Percentiles rank a stretch among this genome's conserved stretches.
Conservation (phyloP, 139 green algal genomes). For the Chlorella sorokiniana region DNA sequence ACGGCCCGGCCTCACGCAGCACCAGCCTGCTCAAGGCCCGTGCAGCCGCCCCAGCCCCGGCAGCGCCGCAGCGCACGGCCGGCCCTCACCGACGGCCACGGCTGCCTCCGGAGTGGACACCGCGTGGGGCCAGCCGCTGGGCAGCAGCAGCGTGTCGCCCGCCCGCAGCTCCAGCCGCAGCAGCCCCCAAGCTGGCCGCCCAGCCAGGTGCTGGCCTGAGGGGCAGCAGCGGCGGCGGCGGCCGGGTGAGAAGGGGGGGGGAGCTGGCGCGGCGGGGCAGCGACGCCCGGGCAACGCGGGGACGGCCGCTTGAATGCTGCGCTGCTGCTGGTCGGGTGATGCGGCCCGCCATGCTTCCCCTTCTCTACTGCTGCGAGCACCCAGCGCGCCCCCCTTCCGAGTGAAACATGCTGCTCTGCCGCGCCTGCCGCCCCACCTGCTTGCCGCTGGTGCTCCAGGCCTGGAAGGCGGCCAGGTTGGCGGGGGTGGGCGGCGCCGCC, state of each 20-base stretch:
- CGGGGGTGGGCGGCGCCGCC: slow-evolving; percentile 43
- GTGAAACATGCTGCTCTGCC: no score
- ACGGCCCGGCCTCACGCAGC: no score
- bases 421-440: slow-evolving; percentile 1
- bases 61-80: not conserved
- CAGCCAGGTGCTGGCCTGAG: slow-evolving; percentile 37
- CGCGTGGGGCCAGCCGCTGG: slow-evolving; percentile 58
- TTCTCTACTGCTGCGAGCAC: no score
- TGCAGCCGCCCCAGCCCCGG: not conserved
- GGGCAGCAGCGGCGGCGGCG: not conserved
- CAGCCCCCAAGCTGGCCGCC: slow-evolving; percentile 27
- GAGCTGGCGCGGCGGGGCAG: not conserved
- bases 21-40: not conserved
- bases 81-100: slow-evolving; percentile 35
- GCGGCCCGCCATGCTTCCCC: no score
- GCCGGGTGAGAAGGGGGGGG: not conserved
- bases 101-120: slow-evolving; percentile 55
- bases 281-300: no score
- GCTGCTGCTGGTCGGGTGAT: no score
- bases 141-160: slow-evolving; percentile 64
- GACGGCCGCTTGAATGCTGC: no score
- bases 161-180: slow-evolving; percentile 37
- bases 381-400: no score
- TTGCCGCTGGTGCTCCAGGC: slow-evolving; percentile 51
- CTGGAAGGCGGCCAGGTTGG: slow-evolving; percentile 55